phyloP scores from a whole-genome alignment of 2,329 filamentous ascomycete genomes.

The Trichoderma sp. region DNA sequence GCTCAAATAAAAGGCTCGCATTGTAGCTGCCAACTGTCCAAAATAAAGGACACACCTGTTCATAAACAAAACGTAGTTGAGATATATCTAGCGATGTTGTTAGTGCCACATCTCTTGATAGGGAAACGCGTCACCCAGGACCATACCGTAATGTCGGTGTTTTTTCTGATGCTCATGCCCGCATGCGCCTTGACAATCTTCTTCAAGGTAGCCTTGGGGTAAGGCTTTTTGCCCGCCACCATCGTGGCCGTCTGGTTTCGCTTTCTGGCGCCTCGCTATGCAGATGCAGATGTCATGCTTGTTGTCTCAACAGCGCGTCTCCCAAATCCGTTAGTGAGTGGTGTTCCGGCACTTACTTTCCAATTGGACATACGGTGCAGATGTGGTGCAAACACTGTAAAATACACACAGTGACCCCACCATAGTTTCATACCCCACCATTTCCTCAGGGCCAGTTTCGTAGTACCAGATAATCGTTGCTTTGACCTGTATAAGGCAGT shows the following conservation, averaged over 20 bases:
- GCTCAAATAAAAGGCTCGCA: too few species aligned
- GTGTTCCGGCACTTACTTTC: not conserved
- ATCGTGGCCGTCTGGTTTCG: conserved; percentile 24
- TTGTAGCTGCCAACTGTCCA: not conserved
- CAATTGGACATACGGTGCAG: not conserved
- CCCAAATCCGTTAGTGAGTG: not conserved
- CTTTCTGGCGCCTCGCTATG: not conserved
- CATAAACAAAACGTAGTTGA: conserved; percentile 83
- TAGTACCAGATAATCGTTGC: not conserved
- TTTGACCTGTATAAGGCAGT: not conserved
- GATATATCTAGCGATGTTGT: conserved; percentile 64
- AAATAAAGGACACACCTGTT: conserved; percentile 46
- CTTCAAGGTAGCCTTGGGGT: conserved; percentile 80
- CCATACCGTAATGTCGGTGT: conserved; percentile 75
- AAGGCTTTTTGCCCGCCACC: conserved; percentile 64
- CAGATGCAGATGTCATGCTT: conserved; percentile 5
- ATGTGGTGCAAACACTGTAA: conserved; percentile 21
- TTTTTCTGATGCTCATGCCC: conserved; percentile 75
- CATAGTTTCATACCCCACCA: conserved; percentile 8
- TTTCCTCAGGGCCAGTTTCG: not conserved
- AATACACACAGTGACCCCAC: conserved; percentile 18
- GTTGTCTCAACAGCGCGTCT: not conserved
- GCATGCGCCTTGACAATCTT: conserved; percentile 89
- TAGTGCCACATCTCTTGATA: conserved; percentile 20
- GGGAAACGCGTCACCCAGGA: not conserved